These are phyloP conservation scores for Pythium aphanidermatum DNA, from an alignment of 352 stramenopile genomes.

Conservation along the genomic window DNA sequence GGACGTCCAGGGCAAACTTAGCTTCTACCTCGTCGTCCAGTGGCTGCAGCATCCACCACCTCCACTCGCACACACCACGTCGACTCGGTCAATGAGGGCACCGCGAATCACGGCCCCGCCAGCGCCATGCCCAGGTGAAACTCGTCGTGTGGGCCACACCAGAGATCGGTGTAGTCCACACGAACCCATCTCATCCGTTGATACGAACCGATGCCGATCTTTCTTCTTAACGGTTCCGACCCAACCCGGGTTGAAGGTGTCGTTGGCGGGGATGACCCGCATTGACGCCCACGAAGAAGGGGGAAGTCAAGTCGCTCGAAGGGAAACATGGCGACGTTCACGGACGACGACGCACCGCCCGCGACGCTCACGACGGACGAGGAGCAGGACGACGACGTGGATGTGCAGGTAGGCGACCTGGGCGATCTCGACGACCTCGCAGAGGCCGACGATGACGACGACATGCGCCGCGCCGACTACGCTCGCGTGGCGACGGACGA, in stretches of 20 bases:
- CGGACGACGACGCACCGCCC: background rate
- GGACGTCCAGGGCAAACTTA: conserved; percentile 22
- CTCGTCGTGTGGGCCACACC: background rate
- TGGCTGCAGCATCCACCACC: conserved; percentile 38
- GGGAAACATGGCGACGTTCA: background rate
- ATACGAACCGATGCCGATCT: no score
- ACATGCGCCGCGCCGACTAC: conserved; percentile 13
- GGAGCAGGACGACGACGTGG: conserved; percentile 12
- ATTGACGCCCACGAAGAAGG: no score
- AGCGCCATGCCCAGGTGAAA: background rate
- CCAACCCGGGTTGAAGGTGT: no score
- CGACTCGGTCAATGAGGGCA: background rate
- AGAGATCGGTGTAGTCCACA: no score
- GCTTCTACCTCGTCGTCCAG: conserved; percentile 32
- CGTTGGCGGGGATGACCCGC: no score
- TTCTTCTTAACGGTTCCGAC: no score
- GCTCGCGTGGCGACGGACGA: conserved; percentile 8
- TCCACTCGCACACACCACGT: background rate
- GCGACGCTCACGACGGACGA: conserved; percentile 3
- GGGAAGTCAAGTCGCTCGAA: background rate
- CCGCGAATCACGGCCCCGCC: conserved; percentile 6
- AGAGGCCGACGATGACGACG: conserved; percentile 11
- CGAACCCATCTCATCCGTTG: no score
- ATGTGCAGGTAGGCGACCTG: conserved; percentile 11
- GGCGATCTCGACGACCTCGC: conserved; percentile 8